phyloP scores from a whole-genome alignment of 2,329 filamentous ascomycete genomes.

The Curvularia sp. region DNA sequence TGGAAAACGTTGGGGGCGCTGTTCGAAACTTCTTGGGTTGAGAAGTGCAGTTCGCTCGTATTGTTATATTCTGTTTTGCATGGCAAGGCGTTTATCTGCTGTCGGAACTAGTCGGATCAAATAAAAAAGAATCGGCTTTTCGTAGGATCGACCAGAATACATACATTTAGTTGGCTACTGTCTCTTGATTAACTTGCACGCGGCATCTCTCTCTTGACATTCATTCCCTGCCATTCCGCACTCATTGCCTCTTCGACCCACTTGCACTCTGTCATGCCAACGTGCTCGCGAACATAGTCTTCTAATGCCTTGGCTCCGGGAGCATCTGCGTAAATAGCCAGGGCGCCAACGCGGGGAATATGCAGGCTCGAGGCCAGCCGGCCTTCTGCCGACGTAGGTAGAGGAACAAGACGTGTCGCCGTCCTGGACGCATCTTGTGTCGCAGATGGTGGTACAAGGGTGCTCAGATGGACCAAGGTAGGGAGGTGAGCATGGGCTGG shows the following conservation, averaged over 20 bases:
- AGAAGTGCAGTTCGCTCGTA: constrained; percentile 7
- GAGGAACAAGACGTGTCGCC: constrained; percentile 65
- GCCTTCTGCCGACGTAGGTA: constrained; percentile 66
- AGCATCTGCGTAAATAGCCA: constrained; percentile 65
- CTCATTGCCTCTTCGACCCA: constrained; percentile 62
- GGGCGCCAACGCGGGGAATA: constrained; percentile 68
- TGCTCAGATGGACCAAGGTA: constrained; percentile 40
- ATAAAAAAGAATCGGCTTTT: not conserved
- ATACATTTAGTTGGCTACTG: not conserved
- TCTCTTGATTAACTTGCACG: constrained; percentile 3
- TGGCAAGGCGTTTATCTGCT: constrained; percentile 32
- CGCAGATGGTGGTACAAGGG: constrained; percentile 10
- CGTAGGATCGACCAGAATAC: not conserved
- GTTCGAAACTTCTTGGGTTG: constrained; percentile 78
- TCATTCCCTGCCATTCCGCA: constrained; percentile 56
- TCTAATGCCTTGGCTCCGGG: constrained; percentile 65
- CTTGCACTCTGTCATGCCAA: constrained; percentile 60
- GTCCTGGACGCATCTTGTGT: constrained; percentile 17
- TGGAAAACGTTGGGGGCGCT: constrained; percentile 88
- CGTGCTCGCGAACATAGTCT: constrained; percentile 61
- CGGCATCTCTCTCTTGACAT: constrained; percentile 28
- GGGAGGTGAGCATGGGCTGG: constrained; percentile 46
- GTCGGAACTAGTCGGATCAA: not conserved
- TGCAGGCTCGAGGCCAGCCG: constrained; percentile 64
- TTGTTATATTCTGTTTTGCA: constrained; percentile 19